These are phyloP conservation scores for Penstemon eatonii DNA, from an alignment of 257 asterid genomes.

Conservation along the genomic window DNA sequence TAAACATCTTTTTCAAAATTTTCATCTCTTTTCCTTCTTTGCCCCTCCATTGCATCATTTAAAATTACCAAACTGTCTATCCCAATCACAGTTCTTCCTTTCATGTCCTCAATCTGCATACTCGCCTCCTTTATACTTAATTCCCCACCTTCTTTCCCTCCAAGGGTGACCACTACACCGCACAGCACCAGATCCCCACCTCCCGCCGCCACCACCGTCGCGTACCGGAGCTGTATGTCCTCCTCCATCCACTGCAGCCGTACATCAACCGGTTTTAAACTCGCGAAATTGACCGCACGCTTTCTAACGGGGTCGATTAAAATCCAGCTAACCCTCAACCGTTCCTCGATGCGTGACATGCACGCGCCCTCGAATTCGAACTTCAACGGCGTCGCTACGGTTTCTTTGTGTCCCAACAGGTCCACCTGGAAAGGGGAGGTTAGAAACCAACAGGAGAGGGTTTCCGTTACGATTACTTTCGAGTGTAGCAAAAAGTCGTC, in stretches of 20 bases:
- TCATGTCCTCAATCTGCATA: constrained; percentile 64
- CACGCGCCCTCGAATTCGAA: constrained; percentile 27
- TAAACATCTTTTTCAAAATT: constrained; percentile 40
- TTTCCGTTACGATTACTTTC: constrained; percentile 42
- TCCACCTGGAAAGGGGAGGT: constrained; percentile 61
- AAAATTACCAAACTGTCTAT: constrained; percentile 49
- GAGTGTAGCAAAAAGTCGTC: constrained; percentile 48
- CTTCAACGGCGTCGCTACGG: constrained; percentile 37
- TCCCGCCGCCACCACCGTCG: constrained; percentile 39
- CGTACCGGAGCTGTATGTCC: constrained; percentile 44
- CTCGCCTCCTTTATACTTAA: constrained; percentile 60
- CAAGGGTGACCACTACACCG: constrained; percentile 55
- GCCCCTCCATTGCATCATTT: constrained; percentile 49
- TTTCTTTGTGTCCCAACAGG: constrained; percentile 47
- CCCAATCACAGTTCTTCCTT: constrained; percentile 51
- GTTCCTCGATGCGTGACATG: constrained; percentile 32
- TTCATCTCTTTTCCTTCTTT: constrained; percentile 37
- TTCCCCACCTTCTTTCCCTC: constrained; percentile 52
- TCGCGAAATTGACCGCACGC: constrained; percentile 56
- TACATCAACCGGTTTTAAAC: constrained; percentile 53
- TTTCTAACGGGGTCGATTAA: constrained; percentile 48
- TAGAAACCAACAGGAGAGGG: constrained; percentile 49
- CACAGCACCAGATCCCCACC: constrained; percentile 42
- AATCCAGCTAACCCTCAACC: constrained; percentile 69
- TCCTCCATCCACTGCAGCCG: constrained; percentile 56